Percentiles rank a stretch among this genome's conserved stretches.
These are phyloP conservation scores for Ophiostoma ulmi DNA, from an alignment of 2,329 filamentous ascomycete genomes.

Conservation along the genomic window DNA sequence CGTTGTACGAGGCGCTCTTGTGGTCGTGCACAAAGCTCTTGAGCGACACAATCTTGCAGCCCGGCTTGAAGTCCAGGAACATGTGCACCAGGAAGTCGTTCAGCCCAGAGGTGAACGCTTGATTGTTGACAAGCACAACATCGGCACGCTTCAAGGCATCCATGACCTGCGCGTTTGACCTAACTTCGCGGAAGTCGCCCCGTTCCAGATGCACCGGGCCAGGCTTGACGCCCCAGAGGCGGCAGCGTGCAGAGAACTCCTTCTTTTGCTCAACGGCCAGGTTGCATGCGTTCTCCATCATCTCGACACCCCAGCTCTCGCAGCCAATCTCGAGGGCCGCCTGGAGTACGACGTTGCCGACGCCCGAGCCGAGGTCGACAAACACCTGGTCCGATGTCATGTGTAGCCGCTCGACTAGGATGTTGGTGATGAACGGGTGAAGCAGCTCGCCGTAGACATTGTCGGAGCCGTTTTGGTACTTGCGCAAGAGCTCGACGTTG, in stretches of 20 bases:
- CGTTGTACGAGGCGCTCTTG: constrained; percentile 70
- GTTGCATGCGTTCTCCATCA: constrained; percentile 85
- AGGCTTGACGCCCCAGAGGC: constrained; percentile 79
- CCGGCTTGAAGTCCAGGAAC: constrained; percentile 88
- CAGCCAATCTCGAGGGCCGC: constrained; percentile 89
- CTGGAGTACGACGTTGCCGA: constrained; percentile 92
- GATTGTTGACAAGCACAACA: constrained; percentile 97
- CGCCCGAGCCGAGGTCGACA: constrained; percentile 89
- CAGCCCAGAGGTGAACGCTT: constrained; percentile 83
- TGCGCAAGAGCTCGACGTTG: constrained; percentile 72
- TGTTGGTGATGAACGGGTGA: constrained; percentile 74
- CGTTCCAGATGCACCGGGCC: constrained; percentile 74
- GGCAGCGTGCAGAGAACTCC: constrained; percentile 80
- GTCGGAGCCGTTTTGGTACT: constrained; percentile 85
- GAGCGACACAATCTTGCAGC: constrained; percentile 83
- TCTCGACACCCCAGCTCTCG: constrained; percentile 93
- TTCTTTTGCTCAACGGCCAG: constrained; percentile 73
- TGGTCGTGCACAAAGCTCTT: constrained; percentile 83
- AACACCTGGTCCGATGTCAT: constrained; percentile 83
- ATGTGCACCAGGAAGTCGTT: constrained; percentile 82
- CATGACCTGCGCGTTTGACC: constrained; percentile 57
- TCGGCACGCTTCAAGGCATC: constrained; percentile 76
- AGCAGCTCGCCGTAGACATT: constrained; percentile 93
- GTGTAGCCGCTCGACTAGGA: constrained; percentile 68
- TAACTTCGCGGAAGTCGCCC: constrained; percentile 70